Evolutionary conservation across 305 asterid species (phyloP).

Genomic region (Ajuga reptans): DNA sequence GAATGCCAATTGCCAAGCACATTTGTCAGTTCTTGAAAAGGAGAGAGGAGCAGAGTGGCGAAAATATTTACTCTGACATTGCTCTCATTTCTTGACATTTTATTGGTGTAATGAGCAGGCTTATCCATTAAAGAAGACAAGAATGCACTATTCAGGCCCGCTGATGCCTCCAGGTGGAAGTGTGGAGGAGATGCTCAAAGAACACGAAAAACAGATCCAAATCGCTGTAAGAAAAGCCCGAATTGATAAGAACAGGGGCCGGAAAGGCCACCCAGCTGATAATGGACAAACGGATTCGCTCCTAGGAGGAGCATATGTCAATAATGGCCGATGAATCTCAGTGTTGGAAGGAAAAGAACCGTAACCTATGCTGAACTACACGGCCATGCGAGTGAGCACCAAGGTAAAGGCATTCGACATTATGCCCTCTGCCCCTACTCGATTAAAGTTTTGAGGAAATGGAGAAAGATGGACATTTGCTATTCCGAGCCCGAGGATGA

Average conservation of each 20-base stretch:
- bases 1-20: background rate
- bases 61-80: background rate
- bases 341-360: background rate
- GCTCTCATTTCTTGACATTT: background rate
- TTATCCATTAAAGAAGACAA: slow-evolving; percentile 31
- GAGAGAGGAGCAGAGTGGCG: background rate
- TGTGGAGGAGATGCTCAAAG: slow-evolving; percentile 73
- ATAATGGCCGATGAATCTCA: slow-evolving; percentile 37
- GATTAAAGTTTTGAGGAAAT: background rate
- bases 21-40: too few species aligned
- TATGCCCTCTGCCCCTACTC: background rate
- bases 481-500: slow-evolving; percentile 10
- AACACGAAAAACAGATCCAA: slow-evolving; percentile 71
- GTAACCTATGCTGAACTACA: background rate
- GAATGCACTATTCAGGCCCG: slow-evolving; percentile 80
- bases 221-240: slow-evolving; percentile 78
- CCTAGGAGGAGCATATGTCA: slow-evolving; percentile 33
- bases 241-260: slow-evolving; percentile 39
- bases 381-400: slow-evolving; percentile 5
- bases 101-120: slow-evolving; percentile 10
- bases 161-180: slow-evolving; percentile 48
- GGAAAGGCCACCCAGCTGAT: slow-evolving; percentile 35
- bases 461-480: background rate
- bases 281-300: slow-evolving; percentile 44
- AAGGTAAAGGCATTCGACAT: background rate